Evolutionary conservation across 2,329 filamentous ascomycete genomes (phyloP), one percentile per base, ranked within the genome.

Genomic region (Aspergillus tanneri): DNA sequence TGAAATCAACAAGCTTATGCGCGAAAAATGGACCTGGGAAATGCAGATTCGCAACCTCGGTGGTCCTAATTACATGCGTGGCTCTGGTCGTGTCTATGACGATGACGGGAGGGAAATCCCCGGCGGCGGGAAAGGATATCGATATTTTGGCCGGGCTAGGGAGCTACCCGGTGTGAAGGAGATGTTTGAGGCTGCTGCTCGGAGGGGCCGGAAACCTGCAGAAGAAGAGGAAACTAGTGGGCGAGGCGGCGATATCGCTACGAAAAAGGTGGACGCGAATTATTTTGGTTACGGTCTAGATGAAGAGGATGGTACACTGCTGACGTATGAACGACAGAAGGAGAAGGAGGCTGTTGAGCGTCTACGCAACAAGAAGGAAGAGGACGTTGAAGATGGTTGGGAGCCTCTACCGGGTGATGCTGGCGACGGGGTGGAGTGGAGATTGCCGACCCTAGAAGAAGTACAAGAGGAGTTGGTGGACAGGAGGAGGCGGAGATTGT

Each of bases 1-100:
- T 71, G 93, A 99, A 73, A 95, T 99, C 78, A 99, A 99, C 78
- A 95, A 96, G 75, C 81, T 96, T 54, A 96, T 99, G 89, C 85
- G 90, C 56, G 93, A 99, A 77, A 99, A 99, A 73, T 90, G 95
- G 80, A 91, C 95, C 81, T 99, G 93, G 93, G 93, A 99, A 77
- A 83, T 93, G 60, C 90, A 96, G 73, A 96, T 99, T 60, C 82
- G 91, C 49, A 95, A 95, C 63, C 70, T 97, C 19, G 93, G 93
- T n/a, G 93, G 93, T 2, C 93, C 93, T 23, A 97, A 97, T 72
- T 99, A 97, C 70, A 95, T 93, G 87, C 80, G 90, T 41, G 82
- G 82, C 4, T 81, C 79, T 0, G 83, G 78, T 23, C 83, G 83
- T 56, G 78, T 88, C 40, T 89, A 87, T 68, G 86, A 90, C 65